Conservation (phyloP, 2,329 filamentous ascomycete genomes). For the Geosmithia morbida region DNA sequence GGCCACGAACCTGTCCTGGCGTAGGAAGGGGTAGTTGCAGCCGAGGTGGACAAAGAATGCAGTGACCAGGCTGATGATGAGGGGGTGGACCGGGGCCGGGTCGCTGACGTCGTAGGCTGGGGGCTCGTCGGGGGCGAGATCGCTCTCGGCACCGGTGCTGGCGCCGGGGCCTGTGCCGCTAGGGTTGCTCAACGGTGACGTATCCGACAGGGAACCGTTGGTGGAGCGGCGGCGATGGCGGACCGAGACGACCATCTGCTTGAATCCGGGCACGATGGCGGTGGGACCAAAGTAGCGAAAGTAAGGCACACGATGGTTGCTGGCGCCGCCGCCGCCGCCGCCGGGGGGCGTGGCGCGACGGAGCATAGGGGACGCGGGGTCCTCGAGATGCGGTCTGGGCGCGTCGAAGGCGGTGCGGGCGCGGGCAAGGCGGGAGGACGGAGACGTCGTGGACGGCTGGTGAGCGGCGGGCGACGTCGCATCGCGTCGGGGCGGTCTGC, state of each 20-base stretch:
- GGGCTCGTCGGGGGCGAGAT: constrained; percentile 34
- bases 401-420: not conserved
- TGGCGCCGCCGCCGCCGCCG: constrained; percentile 5
- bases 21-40: constrained; percentile 75
- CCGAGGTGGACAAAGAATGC: constrained; percentile 73
- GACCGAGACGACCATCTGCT: constrained; percentile 78
- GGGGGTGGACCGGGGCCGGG: constrained; percentile 51
- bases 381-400: not conserved
- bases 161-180: constrained; percentile 15
- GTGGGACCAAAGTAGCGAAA: constrained; percentile 86
- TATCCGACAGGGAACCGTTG: constrained; percentile 38
- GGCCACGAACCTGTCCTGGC: constrained; percentile 55
- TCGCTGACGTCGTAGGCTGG: constrained; percentile 69
- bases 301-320: constrained; percentile 62
- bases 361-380: constrained; percentile 25
- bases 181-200: constrained; percentile 30
- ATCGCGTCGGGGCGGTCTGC: not conserved
- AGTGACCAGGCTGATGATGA: constrained; percentile 65
- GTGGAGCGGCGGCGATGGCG: constrained; percentile 49
- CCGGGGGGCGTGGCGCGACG: constrained; percentile 14
- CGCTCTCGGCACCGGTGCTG: constrained; percentile 26
- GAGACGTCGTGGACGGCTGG: not conserved
- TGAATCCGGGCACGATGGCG: constrained; percentile 81
- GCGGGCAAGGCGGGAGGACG: not conserved
- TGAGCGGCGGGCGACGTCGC: not conserved